Evolutionary conservation across 2,329 filamentous ascomycete genomes (phyloP).

Genomic region (Xylariales sp.): DNA sequence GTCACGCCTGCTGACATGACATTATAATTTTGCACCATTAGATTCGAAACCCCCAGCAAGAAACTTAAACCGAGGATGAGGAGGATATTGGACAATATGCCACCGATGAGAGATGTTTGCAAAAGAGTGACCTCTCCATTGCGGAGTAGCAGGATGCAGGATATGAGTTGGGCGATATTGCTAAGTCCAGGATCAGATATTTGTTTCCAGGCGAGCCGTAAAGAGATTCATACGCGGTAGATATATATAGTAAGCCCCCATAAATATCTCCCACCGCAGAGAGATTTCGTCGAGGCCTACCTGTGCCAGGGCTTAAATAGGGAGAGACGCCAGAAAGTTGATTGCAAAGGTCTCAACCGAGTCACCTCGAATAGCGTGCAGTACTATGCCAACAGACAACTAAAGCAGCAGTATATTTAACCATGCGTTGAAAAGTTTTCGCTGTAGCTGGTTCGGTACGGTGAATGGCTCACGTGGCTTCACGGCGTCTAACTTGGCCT

Average conservation of each 20-base stretch:
- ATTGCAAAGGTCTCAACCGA: neutral
- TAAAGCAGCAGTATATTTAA: neutral
- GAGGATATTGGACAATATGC: neutral
- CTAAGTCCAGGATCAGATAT: neutral
- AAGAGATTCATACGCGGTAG: neutral
- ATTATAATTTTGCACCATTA: neutral
- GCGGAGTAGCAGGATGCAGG: neutral
- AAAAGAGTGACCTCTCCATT: neutral
- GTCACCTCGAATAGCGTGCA: neutral
- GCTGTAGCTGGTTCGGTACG: neutral
- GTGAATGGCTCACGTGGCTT: neutral
- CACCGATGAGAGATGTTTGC: neutral
- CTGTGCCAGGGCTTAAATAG: neutral
- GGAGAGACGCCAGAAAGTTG: neutral
- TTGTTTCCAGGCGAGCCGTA: neutral
- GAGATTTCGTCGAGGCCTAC: neutral
- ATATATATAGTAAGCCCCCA: neutral
- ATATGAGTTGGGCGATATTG: neutral
- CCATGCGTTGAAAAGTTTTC: neutral
- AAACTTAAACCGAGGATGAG: conserved; percentile 1
- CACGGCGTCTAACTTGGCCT: too few species aligned
- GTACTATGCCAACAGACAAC: neutral
- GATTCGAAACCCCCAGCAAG: neutral
- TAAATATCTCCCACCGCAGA: neutral
- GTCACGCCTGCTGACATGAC: neutral